Percentiles rank a stretch among this genome's conserved stretches.
These are phyloP conservation scores for Dactylellina sp. DNA, from an alignment of 2,329 filamentous ascomycete species.

Conservation along the genomic window DNA sequence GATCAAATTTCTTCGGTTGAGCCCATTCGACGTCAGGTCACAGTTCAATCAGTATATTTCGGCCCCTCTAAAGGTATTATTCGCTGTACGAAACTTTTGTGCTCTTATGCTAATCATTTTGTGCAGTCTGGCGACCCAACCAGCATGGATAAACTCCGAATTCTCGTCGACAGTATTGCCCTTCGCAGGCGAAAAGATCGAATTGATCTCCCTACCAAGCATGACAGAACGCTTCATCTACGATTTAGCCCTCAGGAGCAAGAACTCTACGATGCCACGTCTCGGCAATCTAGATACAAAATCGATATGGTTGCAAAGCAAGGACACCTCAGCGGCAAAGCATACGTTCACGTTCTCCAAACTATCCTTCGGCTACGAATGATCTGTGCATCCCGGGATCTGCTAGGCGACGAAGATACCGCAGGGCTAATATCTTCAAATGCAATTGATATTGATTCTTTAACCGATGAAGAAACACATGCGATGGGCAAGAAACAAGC, in stretches of 20 bases:
- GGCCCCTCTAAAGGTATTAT: slow-evolving; percentile 83
- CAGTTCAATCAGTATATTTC: slow-evolving; percentile 66
- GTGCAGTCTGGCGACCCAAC: slow-evolving; percentile 73
- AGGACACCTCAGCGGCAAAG: slow-evolving; percentile 78
- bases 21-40: slow-evolving; percentile 64
- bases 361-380: slow-evolving; percentile 89
- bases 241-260: slow-evolving; percentile 81
- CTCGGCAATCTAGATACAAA: slow-evolving; percentile 81
- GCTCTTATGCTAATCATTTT: slow-evolving; percentile 73
- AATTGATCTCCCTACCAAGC: slow-evolving; percentile 80
- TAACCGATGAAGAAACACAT: slow-evolving; percentile 68
- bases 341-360: slow-evolving; percentile 93
- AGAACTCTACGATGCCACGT: slow-evolving; percentile 84
- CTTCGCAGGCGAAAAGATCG: slow-evolving; percentile 90
- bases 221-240: slow-evolving; percentile 77
- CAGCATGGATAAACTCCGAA: slow-evolving; percentile 83
- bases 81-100: slow-evolving; percentile 83
- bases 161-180: slow-evolving; percentile 94
- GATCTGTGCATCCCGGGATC: slow-evolving; percentile 91
- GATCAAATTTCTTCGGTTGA: slow-evolving; percentile 66
- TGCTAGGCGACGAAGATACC: slow-evolving; percentile 82
- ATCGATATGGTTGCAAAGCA: slow-evolving; percentile 79
- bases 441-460: slow-evolving; percentile 88
- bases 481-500: slow-evolving; percentile 69
- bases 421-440: slow-evolving; percentile 59